Percentiles rank a stretch among this genome's conserved stretches.
phyloP scores from a whole-genome alignment of 768 basidiomycete species.

The Tylopilus plumbeoviolaceoides region DNA sequence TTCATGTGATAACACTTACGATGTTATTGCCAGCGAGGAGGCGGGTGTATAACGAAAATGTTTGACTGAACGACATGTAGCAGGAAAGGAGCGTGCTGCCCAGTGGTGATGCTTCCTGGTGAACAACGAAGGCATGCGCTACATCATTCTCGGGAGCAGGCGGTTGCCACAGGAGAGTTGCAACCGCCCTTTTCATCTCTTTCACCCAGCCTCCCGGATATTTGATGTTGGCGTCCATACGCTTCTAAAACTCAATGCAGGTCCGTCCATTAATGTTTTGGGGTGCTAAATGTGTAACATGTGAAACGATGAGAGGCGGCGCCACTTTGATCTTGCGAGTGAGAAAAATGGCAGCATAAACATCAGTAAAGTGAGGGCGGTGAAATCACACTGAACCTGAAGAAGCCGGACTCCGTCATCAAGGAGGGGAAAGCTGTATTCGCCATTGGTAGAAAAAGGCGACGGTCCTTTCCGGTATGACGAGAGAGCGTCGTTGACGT shows the following conservation, averaged over 20 bases:
- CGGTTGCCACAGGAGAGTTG: background rate
- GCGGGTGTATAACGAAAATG: background rate
- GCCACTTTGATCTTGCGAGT: slow-evolving; percentile 9
- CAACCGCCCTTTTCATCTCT: background rate
- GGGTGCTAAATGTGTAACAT: slow-evolving; percentile 6
- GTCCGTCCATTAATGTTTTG: background rate
- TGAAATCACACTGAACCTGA: background rate
- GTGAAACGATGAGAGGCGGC: slow-evolving; percentile 6
- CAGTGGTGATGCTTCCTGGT: no score
- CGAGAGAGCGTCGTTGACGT: slow-evolving; percentile 14
- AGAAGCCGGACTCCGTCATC: slow-evolving; percentile 1
- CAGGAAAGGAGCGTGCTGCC: background rate
- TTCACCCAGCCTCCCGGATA: background rate
- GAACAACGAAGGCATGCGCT: background rate
- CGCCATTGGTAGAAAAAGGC: background rate
- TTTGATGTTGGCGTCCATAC: background rate
- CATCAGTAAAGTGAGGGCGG: background rate
- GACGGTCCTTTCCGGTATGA: background rate
- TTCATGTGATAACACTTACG: background rate
- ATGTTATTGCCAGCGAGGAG: background rate
- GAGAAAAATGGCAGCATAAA: background rate
- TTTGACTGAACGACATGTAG: background rate
- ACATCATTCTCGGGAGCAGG: background rate
- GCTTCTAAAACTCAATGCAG: background rate
- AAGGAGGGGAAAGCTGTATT: background rate